These are phyloP conservation scores for Hibiscus trionum DNA, from an alignment of 345 rosid genomes.

Conservation along the genomic window DNA sequence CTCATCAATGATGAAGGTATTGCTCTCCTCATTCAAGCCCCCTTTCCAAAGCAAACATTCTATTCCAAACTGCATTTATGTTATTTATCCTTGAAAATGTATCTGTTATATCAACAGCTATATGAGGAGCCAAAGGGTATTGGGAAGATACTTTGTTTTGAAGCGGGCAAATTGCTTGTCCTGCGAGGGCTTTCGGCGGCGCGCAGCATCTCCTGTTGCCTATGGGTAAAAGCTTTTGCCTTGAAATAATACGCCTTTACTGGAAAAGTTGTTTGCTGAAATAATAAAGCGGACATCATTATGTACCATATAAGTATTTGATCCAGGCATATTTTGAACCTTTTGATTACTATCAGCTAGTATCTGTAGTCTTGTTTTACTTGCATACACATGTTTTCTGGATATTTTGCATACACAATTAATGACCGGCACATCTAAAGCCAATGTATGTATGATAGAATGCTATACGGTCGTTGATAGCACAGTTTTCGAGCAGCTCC, in stretches of 20 bases:
- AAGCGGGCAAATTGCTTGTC: slow-evolving; percentile 7
- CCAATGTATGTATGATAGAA: too few relatives aligned
- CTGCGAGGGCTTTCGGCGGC: neutral
- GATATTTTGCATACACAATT: neutral
- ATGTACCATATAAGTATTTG: slow-evolving; percentile 7
- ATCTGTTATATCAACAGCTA: slow-evolving; percentile 7
- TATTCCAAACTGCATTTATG: neutral
- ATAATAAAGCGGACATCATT: slow-evolving; percentile 6
- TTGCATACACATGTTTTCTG: neutral
- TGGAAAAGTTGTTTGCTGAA: neutral
- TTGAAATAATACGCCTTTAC: neutral
- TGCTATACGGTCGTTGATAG: too few relatives aligned
- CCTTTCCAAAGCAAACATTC: neutral
- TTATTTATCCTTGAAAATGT: neutral
- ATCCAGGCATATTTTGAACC: neutral
- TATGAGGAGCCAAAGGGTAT: slow-evolving; percentile 5
- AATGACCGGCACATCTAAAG: too few relatives aligned
- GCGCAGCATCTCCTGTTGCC: neutral
- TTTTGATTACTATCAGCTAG: neutral
- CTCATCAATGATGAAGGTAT: slow-evolving; percentile 23
- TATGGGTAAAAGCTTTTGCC: neutral
- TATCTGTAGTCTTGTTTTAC: neutral
- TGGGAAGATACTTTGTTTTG: neutral
- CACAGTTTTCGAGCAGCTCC: too few relatives aligned
- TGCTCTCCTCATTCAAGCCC: neutral